Evolutionary conservation across 2,329 filamentous ascomycete genomes (phyloP), one percentile per base, ranked within the genome.

Genomic region (Rhinocladiella mackenziei): DNA sequence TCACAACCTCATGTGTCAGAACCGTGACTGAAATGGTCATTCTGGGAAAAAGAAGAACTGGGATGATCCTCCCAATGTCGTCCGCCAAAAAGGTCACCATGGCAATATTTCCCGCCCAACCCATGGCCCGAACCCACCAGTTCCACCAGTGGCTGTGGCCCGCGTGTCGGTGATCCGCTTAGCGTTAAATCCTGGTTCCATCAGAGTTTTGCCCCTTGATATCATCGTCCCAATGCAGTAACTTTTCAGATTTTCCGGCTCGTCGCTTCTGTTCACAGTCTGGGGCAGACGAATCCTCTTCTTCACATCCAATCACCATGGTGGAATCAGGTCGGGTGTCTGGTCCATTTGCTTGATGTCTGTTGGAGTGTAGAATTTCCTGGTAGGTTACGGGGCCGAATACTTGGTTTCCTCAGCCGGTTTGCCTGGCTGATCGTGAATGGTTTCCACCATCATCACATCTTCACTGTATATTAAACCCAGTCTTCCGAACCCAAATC

Each of bases 191-290:
- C 29, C 28, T 23, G 26, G 32, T 13, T 31, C 47, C 37, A 33
- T 33, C 42, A 39, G 32, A 35, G 8, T 17, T 33, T 28, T 26
- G 37, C 20, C 18, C 35, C 28, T 26, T 17, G 22, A 32, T 28
- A 35, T 39, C 37, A 51, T 43, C 44, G 19, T 50, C 48, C 48
- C 29, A 30, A 51, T 48, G 13, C 19, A 33, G 48, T 37, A 51
- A 51, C 43, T 51, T 47, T 26, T 36, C 22, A 41, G 13, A 17
- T 29, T 11, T 44, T 17, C 17, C 32, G 15, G 23, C 25, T 18
- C 13, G 20, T 37, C 19, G 22, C 26, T 22, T 26, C 29, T 31
- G 22, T 35, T 35, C 32, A 35, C 13, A 19, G 32, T 34, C 17
- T 34, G 31, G 31, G 9, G 15, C n/a, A n/a, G n/a, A n/a, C n/a